Percentiles rank a stretch among this genome's conserved stretches.
These are phyloP conservation scores for Suillus bovinus DNA, from an alignment of 768 basidiomycete genomes.

Conservation along the genomic window DNA sequence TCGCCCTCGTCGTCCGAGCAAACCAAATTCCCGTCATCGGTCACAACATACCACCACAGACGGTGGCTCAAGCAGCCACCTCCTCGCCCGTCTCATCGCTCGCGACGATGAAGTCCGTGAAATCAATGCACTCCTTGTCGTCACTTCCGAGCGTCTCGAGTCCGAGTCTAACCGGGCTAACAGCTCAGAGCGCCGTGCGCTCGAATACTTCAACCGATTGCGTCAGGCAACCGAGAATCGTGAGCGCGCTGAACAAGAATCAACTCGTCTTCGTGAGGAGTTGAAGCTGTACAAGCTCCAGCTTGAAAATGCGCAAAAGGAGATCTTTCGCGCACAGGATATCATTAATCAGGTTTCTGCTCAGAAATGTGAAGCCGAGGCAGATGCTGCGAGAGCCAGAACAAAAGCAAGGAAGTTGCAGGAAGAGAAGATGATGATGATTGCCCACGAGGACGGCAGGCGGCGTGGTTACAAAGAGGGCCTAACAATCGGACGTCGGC, in stretches of 20 bases:
- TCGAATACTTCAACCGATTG: conserved; percentile 45
- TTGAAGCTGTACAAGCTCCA: conserved; percentile 47
- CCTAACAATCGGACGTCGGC: conserved; percentile 32
- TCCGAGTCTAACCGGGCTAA: conserved; percentile 43
- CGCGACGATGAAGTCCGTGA: conserved; percentile 33
- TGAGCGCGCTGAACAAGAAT: conserved; percentile 39
- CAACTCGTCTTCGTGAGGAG: conserved; percentile 40
- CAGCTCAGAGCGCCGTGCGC: conserved; percentile 46
- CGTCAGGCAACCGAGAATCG: conserved; percentile 42
- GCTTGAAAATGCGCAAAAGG: conserved; percentile 44
- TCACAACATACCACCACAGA: conserved; percentile 25
- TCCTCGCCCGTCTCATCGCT: conserved; percentile 31
- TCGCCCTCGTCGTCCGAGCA: conserved; percentile 23
- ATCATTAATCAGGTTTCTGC: conserved; percentile 43
- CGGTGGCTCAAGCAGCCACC: conserved; percentile 30
- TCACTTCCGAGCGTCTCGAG: conserved; percentile 37
- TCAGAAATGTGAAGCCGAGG: conserved; percentile 46
- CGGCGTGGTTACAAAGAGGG: conserved; percentile 44
- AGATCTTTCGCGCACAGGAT: conserved; percentile 44
- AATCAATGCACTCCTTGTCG: conserved; percentile 27
- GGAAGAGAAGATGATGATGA: conserved; percentile 41
- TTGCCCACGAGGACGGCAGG: conserved; percentile 46
- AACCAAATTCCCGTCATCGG: conserved; percentile 28
- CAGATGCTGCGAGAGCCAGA: conserved; percentile 44
- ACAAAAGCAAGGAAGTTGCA: conserved; percentile 44